phyloP scores from a whole-genome alignment of 257 asterid genomes.

The Solanum bulbocastanum region DNA sequence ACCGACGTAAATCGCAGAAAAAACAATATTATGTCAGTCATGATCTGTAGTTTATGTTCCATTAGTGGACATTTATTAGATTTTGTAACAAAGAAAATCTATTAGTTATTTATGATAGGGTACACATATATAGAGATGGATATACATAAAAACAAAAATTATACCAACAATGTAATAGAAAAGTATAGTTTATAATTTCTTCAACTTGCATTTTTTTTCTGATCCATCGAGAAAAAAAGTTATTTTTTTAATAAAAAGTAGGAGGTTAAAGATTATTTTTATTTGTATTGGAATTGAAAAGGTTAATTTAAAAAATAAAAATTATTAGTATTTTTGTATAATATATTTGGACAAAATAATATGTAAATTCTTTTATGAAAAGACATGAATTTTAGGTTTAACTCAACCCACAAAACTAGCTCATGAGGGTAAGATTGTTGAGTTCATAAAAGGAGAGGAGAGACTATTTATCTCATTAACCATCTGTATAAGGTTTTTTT shows the following conservation, averaged over 20 bases:
- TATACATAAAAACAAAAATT: neutral
- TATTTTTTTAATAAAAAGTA: too few species aligned
- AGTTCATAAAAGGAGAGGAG: too few species aligned
- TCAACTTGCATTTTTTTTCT: neutral
- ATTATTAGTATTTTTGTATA: too few species aligned
- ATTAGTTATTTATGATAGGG: neutral
- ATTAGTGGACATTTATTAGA: neutral
- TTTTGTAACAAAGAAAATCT: neutral
- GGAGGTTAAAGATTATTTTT: neutral
- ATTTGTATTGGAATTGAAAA: too few species aligned
- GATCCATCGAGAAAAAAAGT: neutral
- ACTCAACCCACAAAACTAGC: fast-evolving
- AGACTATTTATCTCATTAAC: neutral
- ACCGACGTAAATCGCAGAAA: neutral
- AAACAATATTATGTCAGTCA: neutral
- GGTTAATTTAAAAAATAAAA: too few species aligned
- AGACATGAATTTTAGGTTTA: too few species aligned
- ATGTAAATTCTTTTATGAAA: too few species aligned
- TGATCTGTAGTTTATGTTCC: neutral
- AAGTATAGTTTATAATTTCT: neutral
- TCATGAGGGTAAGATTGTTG: too few species aligned
- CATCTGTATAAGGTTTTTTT: too few species aligned
- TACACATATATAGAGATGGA: neutral
- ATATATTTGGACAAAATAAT: too few species aligned
- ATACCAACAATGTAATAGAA: neutral